Conservation (phyloP, 208 protist species). For the Vickermania ingenoplastis region DNA sequence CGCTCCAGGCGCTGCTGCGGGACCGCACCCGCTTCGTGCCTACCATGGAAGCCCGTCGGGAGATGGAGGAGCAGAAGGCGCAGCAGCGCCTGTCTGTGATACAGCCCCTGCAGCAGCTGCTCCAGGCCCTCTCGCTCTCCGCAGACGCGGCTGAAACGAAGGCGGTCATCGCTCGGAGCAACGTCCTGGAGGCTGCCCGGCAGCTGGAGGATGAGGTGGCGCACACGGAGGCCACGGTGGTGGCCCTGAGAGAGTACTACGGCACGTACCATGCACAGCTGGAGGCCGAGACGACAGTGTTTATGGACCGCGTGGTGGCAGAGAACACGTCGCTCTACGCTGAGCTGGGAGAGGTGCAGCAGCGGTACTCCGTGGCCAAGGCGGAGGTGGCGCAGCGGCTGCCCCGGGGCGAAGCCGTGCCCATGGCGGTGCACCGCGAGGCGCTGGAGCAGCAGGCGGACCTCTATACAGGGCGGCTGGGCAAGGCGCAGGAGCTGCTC, state of each 20-base stretch:
- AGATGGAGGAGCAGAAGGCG: conserved; percentile 27
- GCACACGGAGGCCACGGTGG: conserved; percentile 38
- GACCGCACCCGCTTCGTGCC: conserved; percentile 61
- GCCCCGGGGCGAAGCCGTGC: conserved; percentile 27
- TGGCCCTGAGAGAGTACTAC: conserved; percentile 23
- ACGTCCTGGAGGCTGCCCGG: conserved; percentile 45
- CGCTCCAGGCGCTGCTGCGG: conserved; percentile 49
- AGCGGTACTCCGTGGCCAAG: conserved; percentile 27
- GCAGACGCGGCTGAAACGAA: conserved; percentile 41
- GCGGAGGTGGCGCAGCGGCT: conserved; percentile 27
- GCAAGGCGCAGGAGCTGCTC: conserved; percentile 44
- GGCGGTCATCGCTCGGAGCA: conserved; percentile 56
- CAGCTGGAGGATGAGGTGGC: conserved; percentile 47
- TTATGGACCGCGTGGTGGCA: conserved; percentile 40
- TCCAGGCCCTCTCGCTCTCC: conserved; percentile 19
- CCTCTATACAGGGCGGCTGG: conserved; percentile 35
- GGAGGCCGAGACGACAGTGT: conserved; percentile 35
- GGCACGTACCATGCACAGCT: conserved; percentile 21
- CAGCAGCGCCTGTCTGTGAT: background rate
- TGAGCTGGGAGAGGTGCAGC: conserved; percentile 43
- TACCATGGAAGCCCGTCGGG: conserved; percentile 33
- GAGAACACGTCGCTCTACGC: conserved; percentile 73
- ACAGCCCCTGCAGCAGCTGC: conserved; percentile 16
- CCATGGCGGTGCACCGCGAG: conserved; percentile 35
- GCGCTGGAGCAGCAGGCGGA: conserved; percentile 52